Conservation (phyloP, 441 rosid species). For the Viola pubescens region DNA sequence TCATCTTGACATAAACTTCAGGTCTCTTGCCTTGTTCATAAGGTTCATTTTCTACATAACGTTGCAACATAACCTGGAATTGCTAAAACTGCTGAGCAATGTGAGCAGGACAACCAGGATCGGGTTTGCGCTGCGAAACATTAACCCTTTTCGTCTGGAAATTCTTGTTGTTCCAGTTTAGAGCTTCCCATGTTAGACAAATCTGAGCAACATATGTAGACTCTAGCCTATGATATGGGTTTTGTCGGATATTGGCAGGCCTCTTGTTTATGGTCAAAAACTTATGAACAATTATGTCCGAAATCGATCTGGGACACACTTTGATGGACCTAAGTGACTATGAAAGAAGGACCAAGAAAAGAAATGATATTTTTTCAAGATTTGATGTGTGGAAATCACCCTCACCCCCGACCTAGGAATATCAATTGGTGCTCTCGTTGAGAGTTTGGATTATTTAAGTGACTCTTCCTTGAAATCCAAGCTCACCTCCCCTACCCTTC, state of each 20-base stretch:
- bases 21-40: slow-evolving; percentile 89
- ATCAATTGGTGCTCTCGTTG: too few relatives aligned
- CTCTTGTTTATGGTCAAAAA: slow-evolving; percentile 43
- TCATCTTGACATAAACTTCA: slow-evolving; percentile 81
- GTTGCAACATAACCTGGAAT: slow-evolving; percentile 80
- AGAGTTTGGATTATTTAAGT: too few relatives aligned
- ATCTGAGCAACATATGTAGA: slow-evolving; percentile 80
- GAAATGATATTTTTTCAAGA: not conserved
- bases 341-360: slow-evolving; percentile 15
- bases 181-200: slow-evolving; percentile 92
- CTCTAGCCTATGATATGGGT: slow-evolving; percentile 84
- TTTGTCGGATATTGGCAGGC: slow-evolving; percentile 36
- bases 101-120: slow-evolving; percentile 61
- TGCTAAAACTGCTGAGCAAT: slow-evolving; percentile 87
- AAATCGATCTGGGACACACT: slow-evolving; percentile 77
- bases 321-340: slow-evolving; percentile 70
- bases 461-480: too few relatives aligned
- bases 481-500: too few relatives aligned
- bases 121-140: slow-evolving; percentile 35
- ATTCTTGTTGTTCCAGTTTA: slow-evolving; percentile 83
- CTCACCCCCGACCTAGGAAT: too few relatives aligned
- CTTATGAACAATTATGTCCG: slow-evolving; percentile 77
- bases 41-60: slow-evolving; percentile 87
- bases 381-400: not conserved
- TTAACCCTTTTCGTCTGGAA: slow-evolving; percentile 55